phyloP scores from a whole-genome alignment of 768 basidiomycete genomes.

The Suillus subaureus region DNA sequence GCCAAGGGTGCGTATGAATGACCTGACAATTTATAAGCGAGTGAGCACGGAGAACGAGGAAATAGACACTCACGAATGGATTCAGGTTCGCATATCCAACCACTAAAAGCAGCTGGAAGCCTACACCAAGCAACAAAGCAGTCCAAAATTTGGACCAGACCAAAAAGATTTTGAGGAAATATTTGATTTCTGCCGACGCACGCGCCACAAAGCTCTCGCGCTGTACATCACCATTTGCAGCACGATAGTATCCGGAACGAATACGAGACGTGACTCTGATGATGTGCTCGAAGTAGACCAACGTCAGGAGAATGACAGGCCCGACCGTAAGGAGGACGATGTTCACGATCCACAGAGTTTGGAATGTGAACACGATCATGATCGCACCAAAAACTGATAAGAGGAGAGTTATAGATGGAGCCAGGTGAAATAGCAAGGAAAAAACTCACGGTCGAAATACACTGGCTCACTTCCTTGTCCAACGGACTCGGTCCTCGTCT shows the following conservation, averaged over 20 bases:
- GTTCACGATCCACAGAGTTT: constrained; percentile 54
- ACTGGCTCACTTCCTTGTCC: constrained; percentile 40
- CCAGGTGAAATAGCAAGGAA: not conserved
- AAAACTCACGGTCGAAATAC: constrained; percentile 72
- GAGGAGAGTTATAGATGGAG: not conserved
- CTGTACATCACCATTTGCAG: constrained; percentile 9
- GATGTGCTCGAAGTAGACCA: constrained; percentile 40
- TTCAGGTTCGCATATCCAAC: constrained; percentile 56
- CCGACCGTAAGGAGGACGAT: constrained; percentile 64
- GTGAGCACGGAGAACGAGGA: not conserved
- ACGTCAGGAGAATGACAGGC: constrained; percentile 52
- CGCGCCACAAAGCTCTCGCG: constrained; percentile 14
- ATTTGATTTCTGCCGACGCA: constrained; percentile 28
- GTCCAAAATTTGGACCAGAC: constrained; percentile 66
- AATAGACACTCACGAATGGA: constrained; percentile 53
- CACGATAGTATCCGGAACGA: constrained; percentile 15
- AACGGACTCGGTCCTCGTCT: constrained; percentile 18
- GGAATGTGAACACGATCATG: constrained; percentile 57
- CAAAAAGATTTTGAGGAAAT: constrained; percentile 39
- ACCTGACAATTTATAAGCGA: constrained; percentile 41
- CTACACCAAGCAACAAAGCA: constrained; percentile 47
- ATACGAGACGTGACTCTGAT: constrained; percentile 21
- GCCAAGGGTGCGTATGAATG: constrained; percentile 57
- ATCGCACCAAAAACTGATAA: constrained; percentile 57
- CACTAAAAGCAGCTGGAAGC: constrained; percentile 50